Base-by-base conservation (phyloP, 495 filamentous ascomycete genomes). In the Niebla homalea region DNA sequence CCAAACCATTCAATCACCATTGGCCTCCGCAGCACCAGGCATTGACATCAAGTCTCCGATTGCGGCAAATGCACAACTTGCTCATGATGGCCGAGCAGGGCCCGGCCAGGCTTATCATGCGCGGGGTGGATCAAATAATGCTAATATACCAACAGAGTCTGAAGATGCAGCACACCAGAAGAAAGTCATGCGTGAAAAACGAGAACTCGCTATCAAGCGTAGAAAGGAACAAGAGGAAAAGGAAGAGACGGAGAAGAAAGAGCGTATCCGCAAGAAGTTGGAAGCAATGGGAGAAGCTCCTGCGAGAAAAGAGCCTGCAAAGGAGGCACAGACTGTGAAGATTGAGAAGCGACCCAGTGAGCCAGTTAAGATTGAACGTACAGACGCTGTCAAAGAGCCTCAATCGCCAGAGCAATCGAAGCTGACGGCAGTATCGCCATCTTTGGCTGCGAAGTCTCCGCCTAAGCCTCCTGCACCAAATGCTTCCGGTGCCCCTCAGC, bases 261-360 rank as follows among this genome's bases (percentile, higher is more conserved):
- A 94, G 62, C 76, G 92, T 39, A 86, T 97, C 56, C 76, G 80
- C 26, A 72, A 85, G 55, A 94, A 90, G 66, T 71, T 98, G 45
- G 87, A 84, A 57, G 76, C 75, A 5, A 66, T 97, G 55, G 89
- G 85, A 43, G 73, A 85, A 40, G 81, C 80, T 26, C 75, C 75
- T 42, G 57, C 58, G 42, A 81, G 80, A 35, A 75, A 75, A 43
- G 58, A 60, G 43, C 8, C 18, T 14, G 50, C 49, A 21, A 57
- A 61, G 23, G 59, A 65, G 50, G 41, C 36, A 12, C 54, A 53
- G 40, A 56, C 25, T 21, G 11, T 32, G 21, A 71, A 64, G 50
- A 67, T 63, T 12, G 77, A 74, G 53, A 75, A 70, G 50, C 61
- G 62, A 42, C 62, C 56, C 39, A 52, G 62, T n/a, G 59, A 55